A percentile compares a stretch with the other conserved stretches of the same genome.
Evolutionary conservation across 345 rosid genomes (phyloP).

Genomic region (Eucalyptus victrix): DNA sequence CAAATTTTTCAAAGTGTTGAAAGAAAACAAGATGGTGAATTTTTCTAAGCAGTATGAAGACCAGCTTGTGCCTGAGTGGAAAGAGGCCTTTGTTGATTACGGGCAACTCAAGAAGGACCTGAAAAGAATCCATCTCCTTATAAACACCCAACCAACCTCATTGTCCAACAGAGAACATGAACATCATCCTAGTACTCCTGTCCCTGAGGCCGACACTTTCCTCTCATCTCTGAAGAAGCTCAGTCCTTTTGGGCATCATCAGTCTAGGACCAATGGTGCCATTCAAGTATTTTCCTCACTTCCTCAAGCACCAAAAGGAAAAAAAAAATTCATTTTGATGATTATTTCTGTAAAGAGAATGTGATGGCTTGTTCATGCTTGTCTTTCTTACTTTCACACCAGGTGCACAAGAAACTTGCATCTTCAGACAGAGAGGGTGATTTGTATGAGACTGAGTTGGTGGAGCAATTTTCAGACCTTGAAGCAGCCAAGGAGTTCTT

Average conservation of each 20-base stretch:
- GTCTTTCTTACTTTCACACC: neutral
- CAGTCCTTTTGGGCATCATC: conserved; percentile 15
- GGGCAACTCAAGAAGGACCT: conserved; percentile 83
- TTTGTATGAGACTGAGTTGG: conserved; percentile 73
- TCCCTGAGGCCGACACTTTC: conserved; percentile 1
- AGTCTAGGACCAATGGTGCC: conserved; percentile 27
- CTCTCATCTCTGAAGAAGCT: conserved; percentile 35
- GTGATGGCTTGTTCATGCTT: neutral
- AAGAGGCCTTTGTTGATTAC: conserved; percentile 94
- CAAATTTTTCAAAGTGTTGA: neutral
- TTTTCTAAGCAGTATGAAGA: conserved; percentile 85
- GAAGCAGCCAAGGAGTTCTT: conserved; percentile 82
- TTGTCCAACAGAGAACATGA: neutral
- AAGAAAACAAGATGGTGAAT: conserved; percentile 49
- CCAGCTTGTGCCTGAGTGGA: conserved; percentile 98
- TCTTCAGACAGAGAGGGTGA: conserved; percentile 56
- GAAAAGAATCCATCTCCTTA: conserved; percentile 33
- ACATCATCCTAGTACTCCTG: neutral
- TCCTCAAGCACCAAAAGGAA: neutral
- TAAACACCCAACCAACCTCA: neutral
- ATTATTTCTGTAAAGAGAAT: neutral
- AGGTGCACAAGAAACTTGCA: conserved; percentile 79
- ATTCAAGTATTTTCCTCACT: conserved; percentile 44
- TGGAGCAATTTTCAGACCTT: conserved; percentile 68
- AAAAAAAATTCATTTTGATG: neutral